A percentile compares a stretch with the other conserved stretches of the same genome.
Evolutionary conservation across 2,329 filamentous ascomycete genomes (phyloP).

Genomic region (Aschersonia sp.): DNA sequence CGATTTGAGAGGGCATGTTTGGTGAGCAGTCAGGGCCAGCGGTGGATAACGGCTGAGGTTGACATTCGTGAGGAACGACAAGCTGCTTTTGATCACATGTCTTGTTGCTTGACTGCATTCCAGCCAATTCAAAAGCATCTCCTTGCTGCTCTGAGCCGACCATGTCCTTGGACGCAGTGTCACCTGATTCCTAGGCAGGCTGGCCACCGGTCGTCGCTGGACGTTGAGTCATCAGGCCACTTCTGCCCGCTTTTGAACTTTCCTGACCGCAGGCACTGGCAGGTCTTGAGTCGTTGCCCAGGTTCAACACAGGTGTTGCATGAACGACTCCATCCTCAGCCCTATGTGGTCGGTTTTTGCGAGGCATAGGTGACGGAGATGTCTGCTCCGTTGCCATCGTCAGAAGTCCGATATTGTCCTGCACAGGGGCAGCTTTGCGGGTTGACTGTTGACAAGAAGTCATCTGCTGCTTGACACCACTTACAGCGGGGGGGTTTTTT

Average conservation of each 20-base stretch:
- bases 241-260: not conserved
- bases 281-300: not conserved
- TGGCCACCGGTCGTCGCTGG: constrained; percentile 3
- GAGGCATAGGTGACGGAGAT: constrained; percentile 3
- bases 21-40: not conserved
- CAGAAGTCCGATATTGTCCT: constrained; percentile 1
- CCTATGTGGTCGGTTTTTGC: not conserved
- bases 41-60: not conserved
- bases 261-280: not conserved
- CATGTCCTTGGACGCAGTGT: constrained; percentile 1
- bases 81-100: not conserved
- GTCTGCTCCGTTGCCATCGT: not conserved
- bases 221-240: not conserved
- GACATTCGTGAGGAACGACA: not conserved
- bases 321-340: not conserved
- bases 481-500: no score
- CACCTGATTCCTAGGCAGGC: constrained; percentile 8
- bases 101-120: not conserved
- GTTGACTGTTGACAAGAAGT: constrained; percentile 1
- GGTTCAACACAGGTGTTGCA: not conserved
- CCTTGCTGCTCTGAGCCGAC: not conserved
- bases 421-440: not conserved
- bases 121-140: not conserved
- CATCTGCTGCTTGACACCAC: no score
- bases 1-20: not conserved